A percentile compares a stretch with the other conserved stretches of the same genome.
Evolutionary conservation across 768 basidiomycete species (phyloP).

Genomic region (Polyporus arcularius): DNA sequence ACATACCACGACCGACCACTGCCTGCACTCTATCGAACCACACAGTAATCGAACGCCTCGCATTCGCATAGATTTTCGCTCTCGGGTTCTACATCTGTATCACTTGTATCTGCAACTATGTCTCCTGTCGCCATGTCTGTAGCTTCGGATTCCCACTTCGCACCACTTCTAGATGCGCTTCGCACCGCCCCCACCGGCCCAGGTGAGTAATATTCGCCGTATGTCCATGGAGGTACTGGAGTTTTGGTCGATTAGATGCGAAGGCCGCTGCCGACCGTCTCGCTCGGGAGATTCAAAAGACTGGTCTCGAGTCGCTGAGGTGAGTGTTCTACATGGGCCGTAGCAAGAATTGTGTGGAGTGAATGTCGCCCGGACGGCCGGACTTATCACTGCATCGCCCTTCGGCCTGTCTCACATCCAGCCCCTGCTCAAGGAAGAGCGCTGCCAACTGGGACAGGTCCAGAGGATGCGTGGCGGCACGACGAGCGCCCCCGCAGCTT

Average conservation of each 20-base stretch:
- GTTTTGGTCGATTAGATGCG: constrained; percentile 53
- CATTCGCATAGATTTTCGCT: constrained; percentile 15
- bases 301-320: constrained; percentile 63
- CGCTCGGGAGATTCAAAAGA: constrained; percentile 68
- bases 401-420: no score
- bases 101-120: constrained; percentile 38
- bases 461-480: no score
- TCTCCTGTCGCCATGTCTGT: constrained; percentile 56
- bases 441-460: no score
- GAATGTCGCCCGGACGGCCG: constrained; percentile 15
- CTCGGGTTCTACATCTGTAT: constrained; percentile 25
- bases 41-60: constrained; percentile 26
- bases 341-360: neutral
- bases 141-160: constrained; percentile 44
- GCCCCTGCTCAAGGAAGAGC: no score
- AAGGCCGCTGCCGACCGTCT: constrained; percentile 82
- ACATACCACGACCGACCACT: constrained; percentile 5
- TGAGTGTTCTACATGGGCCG: constrained; percentile 34
- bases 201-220: constrained; percentile 26
- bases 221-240: neutral
- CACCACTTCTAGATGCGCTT: constrained; percentile 44
- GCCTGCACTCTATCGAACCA: constrained; percentile 21
- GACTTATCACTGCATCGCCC: neutral
- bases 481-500: no score
- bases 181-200: constrained; percentile 40